A percentile compares a stretch with the other conserved stretches of the same genome.
phyloP scores from a whole-genome alignment of 352 stramenopile genomes.

The Phytophthora brassicae region DNA sequence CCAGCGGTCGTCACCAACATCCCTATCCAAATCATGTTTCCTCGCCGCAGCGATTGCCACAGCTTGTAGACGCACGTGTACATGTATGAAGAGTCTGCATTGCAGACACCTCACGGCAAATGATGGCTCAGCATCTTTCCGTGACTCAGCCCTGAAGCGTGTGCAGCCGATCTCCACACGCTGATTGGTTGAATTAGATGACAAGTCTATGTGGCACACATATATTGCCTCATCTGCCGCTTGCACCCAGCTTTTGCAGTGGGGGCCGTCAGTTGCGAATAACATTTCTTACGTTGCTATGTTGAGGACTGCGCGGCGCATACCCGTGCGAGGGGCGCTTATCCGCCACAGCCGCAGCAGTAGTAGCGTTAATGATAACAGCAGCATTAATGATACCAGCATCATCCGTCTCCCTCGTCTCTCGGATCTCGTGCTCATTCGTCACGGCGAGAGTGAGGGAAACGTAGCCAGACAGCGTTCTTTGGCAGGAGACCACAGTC shows the following conservation, averaged over 20 bases:
- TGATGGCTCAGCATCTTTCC: too few species aligned
- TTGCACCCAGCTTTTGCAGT: slow-evolving; percentile 13
- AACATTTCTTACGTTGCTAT: slow-evolving; percentile 21
- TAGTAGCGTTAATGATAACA: slow-evolving; percentile 3
- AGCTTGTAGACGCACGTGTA: too few species aligned
- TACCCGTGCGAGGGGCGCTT: slow-evolving; percentile 3
- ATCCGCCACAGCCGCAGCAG: slow-evolving; percentile 14
- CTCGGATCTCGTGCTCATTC: slow-evolving; percentile 84
- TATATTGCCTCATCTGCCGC: slow-evolving; percentile 3
- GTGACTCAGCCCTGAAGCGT: too few species aligned
- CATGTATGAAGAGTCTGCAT: too few species aligned
- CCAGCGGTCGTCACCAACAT: background rate
- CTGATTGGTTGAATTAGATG: slow-evolving; percentile 15
- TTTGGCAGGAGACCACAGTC: slow-evolving; percentile 79
- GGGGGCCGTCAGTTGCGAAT: slow-evolving; percentile 29
- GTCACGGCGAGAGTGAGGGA: slow-evolving; percentile 88
- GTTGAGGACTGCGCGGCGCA: slow-evolving; percentile 23
- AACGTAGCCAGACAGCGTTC: slow-evolving; percentile 86
- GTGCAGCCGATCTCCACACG: too few species aligned
- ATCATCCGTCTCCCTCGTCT: slow-evolving; percentile 55
- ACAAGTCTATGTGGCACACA: slow-evolving; percentile 23
- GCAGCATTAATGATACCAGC: slow-evolving; percentile 14
- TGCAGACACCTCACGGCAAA: too few species aligned
- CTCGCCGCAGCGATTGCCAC: too few species aligned
- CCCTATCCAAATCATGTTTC: too few species aligned